These are phyloP conservation scores for Mortierella alpina DNA, from an alignment of 192 early-diverging fungal species.

Conservation along the genomic window DNA sequence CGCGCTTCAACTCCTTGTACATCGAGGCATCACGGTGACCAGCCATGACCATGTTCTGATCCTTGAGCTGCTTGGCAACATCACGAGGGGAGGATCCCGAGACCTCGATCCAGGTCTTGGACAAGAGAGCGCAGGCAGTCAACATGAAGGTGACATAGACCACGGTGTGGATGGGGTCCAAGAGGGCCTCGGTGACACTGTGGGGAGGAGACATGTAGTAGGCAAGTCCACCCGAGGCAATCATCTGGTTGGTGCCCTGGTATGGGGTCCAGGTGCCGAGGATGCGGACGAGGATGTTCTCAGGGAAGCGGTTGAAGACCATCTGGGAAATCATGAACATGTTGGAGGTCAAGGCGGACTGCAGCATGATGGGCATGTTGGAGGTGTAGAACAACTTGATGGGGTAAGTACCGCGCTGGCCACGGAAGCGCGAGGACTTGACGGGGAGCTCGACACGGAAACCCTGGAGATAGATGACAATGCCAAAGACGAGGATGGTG, in stretches of 20 bases:
- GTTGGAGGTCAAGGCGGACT: constrained; percentile 96
- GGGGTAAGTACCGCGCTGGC: constrained; percentile 98
- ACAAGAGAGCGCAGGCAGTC: constrained; percentile 93
- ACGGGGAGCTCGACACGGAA: constrained; percentile 99
- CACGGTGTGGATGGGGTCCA: constrained; percentile 96
- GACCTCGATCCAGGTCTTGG: constrained; percentile 99
- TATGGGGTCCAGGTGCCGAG: constrained; percentile 96
- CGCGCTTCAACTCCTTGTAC: constrained; percentile 99
- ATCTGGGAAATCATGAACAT: constrained; percentile 99
- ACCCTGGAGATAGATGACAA: constrained; percentile 97
- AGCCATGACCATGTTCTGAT: constrained; percentile 95
- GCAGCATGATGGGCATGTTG: constrained; percentile 99
- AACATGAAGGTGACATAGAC: constrained; percentile 96
- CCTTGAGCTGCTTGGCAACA: constrained; percentile 97
- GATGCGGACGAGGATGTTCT: constrained; percentile 92
- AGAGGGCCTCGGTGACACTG: constrained; percentile 81
- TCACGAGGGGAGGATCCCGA: constrained; percentile 97
- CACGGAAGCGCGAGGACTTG: constrained; percentile 94
- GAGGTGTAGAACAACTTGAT: constrained; percentile 99
- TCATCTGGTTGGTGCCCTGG: constrained; percentile 96
- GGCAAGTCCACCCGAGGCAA: constrained; percentile 91
- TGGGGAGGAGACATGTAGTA: constrained; percentile 99
- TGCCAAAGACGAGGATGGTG: constrained; percentile 86
- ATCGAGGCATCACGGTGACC: constrained; percentile 94
- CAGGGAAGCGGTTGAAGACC: constrained; percentile 97